A percentile compares a stretch with the other conserved stretches of the same genome.
Conservation (phyloP, 805 yeast species). For the Kuraishia floccosa region DNA sequence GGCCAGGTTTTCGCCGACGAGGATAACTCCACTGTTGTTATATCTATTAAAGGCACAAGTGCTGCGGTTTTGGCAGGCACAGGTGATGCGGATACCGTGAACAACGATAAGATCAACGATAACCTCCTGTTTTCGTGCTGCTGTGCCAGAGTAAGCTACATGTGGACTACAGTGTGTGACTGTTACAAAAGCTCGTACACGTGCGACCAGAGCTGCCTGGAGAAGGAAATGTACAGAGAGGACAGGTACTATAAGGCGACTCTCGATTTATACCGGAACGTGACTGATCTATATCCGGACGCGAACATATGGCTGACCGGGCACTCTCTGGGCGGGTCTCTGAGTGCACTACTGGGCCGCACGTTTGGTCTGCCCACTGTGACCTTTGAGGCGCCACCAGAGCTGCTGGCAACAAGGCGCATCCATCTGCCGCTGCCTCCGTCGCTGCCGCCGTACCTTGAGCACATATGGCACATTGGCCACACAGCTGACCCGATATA, state of each 20-base stretch:
- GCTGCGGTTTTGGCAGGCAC: constrained; percentile 59
- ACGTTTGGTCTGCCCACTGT: constrained; percentile 88
- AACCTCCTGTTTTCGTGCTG: constrained; percentile 89
- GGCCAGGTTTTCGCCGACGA: constrained; percentile 78
- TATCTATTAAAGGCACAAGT: constrained; percentile 85
- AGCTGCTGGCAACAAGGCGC: constrained; percentile 68
- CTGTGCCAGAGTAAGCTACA: constrained; percentile 83
- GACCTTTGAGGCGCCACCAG: constrained; percentile 91
- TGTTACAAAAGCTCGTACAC: constrained; percentile 78
- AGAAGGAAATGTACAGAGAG: constrained; percentile 55
- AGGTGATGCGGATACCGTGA: constrained; percentile 53
- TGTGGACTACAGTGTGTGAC: constrained; percentile 95
- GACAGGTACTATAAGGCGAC: constrained; percentile 80
- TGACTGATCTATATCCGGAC: constrained; percentile 52
- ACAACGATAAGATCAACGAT: constrained; percentile 76
- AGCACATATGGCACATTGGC: constrained; percentile 90
- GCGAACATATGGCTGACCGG: constrained; percentile 86
- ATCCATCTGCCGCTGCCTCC: constrained; percentile 92
- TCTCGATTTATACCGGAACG: constrained; percentile 66
- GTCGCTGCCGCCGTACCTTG: constrained; percentile 65
- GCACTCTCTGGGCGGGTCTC: constrained; percentile 88
- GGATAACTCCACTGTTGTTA: constrained; percentile 48
- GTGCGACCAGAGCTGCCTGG: constrained; percentile 83
- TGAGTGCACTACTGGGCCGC: constrained; percentile 72
- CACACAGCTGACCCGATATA: constrained; percentile 95